Percentiles rank a stretch among this genome's conserved stretches.
Evolutionary conservation across 179 eudicot genomes (phyloP).

Genomic region (Gypsophila paniculata): DNA sequence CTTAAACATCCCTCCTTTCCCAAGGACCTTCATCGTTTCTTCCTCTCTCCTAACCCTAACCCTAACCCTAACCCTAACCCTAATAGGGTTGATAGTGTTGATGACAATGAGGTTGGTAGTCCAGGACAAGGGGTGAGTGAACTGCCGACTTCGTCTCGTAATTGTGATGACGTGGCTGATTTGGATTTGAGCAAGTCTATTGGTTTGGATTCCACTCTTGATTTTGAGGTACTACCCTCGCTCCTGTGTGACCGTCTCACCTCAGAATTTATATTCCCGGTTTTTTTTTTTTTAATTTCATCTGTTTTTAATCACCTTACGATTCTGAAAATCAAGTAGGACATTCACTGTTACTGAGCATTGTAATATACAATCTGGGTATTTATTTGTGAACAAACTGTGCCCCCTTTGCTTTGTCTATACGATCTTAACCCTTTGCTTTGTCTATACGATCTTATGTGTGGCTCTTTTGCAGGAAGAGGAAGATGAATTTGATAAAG

Average conservation of each 20-base stretch:
- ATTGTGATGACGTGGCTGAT: constrained; percentile 29
- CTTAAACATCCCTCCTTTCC: constrained; percentile 22
- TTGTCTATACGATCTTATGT: neutral
- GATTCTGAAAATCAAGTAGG: neutral
- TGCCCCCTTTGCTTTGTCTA: neutral
- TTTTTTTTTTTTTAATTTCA: neutral
- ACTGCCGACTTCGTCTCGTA: neutral
- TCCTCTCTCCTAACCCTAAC: constrained; percentile 6
- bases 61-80: constrained; percentile 20
- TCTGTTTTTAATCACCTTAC: neutral
- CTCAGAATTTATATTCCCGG: too few species aligned
- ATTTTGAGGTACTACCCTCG: constrained; percentile 43
- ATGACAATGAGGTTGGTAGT: constrained; percentile 20
- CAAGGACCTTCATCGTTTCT: constrained; percentile 30
- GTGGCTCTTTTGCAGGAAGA: constrained; percentile 34
- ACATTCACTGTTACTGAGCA: neutral
- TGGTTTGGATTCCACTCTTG: constrained; percentile 44
- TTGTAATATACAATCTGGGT: neutral
- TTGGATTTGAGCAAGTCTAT: constrained; percentile 36
- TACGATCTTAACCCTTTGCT: neutral
- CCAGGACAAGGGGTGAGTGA: constrained; percentile 1
- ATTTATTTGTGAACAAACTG: neutral
- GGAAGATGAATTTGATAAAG: constrained; percentile 39
- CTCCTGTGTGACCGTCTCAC: too few species aligned
- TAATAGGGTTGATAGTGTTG: neutral